phyloP scores from a whole-genome alignment of 495 filamentous ascomycete species.

The Aspergillus ostianus region DNA sequence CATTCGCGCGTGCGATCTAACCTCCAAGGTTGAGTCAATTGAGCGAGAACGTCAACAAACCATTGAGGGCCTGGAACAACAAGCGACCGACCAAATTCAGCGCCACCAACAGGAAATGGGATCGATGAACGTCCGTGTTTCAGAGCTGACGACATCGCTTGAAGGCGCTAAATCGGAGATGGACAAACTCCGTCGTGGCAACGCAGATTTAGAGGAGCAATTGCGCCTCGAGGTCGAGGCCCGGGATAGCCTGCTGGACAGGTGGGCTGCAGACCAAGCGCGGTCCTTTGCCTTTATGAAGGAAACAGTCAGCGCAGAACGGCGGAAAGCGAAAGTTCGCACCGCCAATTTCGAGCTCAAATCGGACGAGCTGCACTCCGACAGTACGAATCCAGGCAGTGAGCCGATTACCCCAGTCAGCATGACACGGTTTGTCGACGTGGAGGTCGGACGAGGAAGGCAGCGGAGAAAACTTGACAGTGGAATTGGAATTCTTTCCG shows the following conservation, averaged over 20 bases:
- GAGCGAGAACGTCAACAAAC: slow-evolving; percentile 31
- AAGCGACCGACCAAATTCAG: slow-evolving; percentile 28
- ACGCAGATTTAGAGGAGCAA: slow-evolving; percentile 36
- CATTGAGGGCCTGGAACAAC: slow-evolving; percentile 28
- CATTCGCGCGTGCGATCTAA: slow-evolving; percentile 38
- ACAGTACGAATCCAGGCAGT: slow-evolving; percentile 43
- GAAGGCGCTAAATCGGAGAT: slow-evolving; percentile 31
- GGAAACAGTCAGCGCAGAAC: slow-evolving; percentile 36
- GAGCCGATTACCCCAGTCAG: slow-evolving; percentile 49
- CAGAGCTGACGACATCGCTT: slow-evolving; percentile 39
- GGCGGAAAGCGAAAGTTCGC: slow-evolving; percentile 39
- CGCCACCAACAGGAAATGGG: slow-evolving; percentile 45
- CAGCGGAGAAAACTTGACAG: slow-evolving; percentile 54
- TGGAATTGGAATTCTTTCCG: slow-evolving; percentile 61
- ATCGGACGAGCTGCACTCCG: slow-evolving; percentile 51
- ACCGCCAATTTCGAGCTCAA: slow-evolving; percentile 42
- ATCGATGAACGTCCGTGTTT: slow-evolving; percentile 38
- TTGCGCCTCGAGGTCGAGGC: slow-evolving; percentile 36
- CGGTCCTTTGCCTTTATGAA: slow-evolving; percentile 40
- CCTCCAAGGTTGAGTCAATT: slow-evolving; percentile 29
- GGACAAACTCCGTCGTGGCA: slow-evolving; percentile 31
- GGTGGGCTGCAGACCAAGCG: slow-evolving; percentile 39
- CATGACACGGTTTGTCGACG: slow-evolving; percentile 44
- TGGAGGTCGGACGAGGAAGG: slow-evolving; percentile 47
- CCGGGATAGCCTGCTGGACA: slow-evolving; percentile 37